phyloP scores from a whole-genome alignment of 257 asterid genomes.

The Rhazya stricta region DNA sequence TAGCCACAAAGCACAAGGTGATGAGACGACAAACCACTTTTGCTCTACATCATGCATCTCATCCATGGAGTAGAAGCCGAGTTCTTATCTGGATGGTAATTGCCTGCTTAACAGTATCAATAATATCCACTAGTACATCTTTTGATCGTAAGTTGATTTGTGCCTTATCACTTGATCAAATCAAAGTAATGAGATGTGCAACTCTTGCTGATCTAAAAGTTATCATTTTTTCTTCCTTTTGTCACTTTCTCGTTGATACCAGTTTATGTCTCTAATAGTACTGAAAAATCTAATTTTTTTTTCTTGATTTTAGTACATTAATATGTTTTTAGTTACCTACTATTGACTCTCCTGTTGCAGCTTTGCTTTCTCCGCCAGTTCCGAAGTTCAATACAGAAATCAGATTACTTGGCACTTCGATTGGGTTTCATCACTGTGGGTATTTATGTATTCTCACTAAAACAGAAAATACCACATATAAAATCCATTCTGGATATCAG shows the following conservation, averaged over 20 bases:
- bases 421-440: conserved; percentile 92
- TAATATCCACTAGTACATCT: neutral
- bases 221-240: too few species aligned
- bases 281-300: too few species aligned
- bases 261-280: too few species aligned
- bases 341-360: conserved; percentile 34
- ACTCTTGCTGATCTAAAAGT: neutral
- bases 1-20: conserved; percentile 49
- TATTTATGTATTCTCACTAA: conserved; percentile 20
- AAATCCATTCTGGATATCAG: neutral
- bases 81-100: conserved; percentile 87
- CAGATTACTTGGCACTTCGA: conserved; percentile 80
- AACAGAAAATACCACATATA: neutral
- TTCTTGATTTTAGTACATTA: too few species aligned
- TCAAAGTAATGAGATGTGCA: neutral
- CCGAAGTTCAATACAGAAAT: conserved; percentile 59
- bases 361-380: conserved; percentile 87
- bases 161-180: neutral
- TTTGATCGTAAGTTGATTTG: neutral
- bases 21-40: conserved; percentile 89
- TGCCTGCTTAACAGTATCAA: conserved; percentile 4
- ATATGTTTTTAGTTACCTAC: neutral
- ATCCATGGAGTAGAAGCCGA: conserved; percentile 85
- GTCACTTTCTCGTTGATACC: too few species aligned
- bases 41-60: conserved; percentile 82